Percentiles rank a stretch among this genome's conserved stretches.
Evolutionary conservation across 202 grass and related monocot genomes (phyloP).

Genomic region (Setaria italica): DNA sequence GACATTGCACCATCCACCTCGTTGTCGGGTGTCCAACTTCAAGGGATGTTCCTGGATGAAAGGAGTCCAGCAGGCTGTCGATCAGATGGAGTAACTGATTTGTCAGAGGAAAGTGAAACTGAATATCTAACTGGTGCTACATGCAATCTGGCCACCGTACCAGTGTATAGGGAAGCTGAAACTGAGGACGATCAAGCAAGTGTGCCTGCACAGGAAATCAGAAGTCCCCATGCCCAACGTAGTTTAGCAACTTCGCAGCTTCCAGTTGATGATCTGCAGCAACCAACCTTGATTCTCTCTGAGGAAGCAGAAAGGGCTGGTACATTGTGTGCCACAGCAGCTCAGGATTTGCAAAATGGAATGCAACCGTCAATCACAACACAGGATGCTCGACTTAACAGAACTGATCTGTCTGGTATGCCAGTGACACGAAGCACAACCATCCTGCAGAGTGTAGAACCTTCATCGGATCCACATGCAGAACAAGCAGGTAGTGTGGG

Average conservation of each 20-base stretch:
- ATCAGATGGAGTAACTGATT: constrained; percentile 35
- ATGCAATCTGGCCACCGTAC: constrained; percentile 8
- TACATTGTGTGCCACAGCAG: neutral
- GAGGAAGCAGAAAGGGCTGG: constrained; percentile 3
- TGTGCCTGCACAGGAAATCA: constrained; percentile 23
- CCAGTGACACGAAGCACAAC: neutral
- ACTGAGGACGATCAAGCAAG: constrained; percentile 29
- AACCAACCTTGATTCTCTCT: neutral
- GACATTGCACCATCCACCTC: constrained; percentile 35
- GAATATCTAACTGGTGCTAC: constrained; percentile 26
- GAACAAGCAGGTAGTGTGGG: neutral
- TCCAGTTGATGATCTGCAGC: constrained; percentile 1
- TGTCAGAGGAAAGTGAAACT: constrained; percentile 15
- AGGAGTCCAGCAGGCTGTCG: constrained; percentile 34
- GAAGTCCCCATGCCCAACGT: neutral
- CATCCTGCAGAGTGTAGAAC: neutral
- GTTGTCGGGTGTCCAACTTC: constrained; percentile 19
- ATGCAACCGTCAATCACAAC: neutral
- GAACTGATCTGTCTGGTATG: constrained; percentile 30
- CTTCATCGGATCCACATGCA: constrained; percentile 12
- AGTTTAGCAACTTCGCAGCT: constrained; percentile 18
- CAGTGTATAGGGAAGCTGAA: constrained; percentile 34
- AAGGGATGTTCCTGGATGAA: constrained; percentile 29
- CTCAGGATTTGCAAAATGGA: neutral
- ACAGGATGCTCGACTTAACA: constrained; percentile 22